Evolutionary conservation across 768 basidiomycete genomes (phyloP), one percentile per base, ranked within the genome.

Genomic region (Amylocystis lapponica): DNA sequence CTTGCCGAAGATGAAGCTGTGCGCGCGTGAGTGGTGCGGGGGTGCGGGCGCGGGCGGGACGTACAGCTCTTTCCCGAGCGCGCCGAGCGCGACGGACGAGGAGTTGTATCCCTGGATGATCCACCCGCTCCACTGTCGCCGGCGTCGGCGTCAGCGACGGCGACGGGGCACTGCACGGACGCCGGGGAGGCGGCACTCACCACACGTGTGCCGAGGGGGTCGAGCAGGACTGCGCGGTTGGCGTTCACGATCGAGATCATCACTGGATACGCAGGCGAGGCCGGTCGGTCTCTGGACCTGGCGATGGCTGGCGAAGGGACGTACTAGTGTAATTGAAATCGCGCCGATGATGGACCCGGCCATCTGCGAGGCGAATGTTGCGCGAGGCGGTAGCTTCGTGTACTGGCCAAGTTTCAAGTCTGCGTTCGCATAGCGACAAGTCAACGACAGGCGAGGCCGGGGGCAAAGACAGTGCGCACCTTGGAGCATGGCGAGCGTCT

Each of bases 321-420:
- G 38, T 41, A 72, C 72, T 71, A 7, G 73, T 70, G 51, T 69
- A 75, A 50, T 74, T 75, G 52, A 74, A 74, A 75, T 64, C 0
- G 74, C 69, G 3, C 75, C 74, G 23, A 77, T 52, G 41, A 77
- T 69, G 10, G 73, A 73, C 1, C 76, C 74, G 4, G 66, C 62
- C 65, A 78, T 58, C 50, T 78, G 76, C 4, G 66, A 64, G 9
- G 52, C 58, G 45, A 79, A 78, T 1, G 75, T 75, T 14, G 65
- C 51, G 9, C 71, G 58, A 5, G 76, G 78, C 2, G 74, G 71
- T 36, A 78, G 61, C 54, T 79, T 78, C 20, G 64, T 70, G 53
- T 77, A 77, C 49, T 76, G 75, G 11, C 74, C 78, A 14, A 76
- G 61, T 53, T 78, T 76, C 23, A 75, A 56, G 55, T 74, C 74